Evolutionary conservation across 768 basidiomycete species (phyloP), one percentile per base, ranked within the genome.

Genomic region (Ramaria sp.): DNA sequence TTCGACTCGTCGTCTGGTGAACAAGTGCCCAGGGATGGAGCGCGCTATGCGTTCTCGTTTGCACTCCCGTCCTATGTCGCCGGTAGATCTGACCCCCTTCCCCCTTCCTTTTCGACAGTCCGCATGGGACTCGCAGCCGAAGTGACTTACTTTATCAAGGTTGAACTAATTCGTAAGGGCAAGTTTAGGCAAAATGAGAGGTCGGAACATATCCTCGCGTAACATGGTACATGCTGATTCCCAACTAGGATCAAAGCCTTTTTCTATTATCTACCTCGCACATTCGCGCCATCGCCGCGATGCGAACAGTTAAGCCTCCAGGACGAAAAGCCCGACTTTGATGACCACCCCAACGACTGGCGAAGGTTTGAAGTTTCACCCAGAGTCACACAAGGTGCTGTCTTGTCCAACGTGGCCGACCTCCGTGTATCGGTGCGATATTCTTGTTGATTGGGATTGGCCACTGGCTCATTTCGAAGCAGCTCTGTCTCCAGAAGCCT

Each of bases 91-190:
- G 63, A 63, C 19, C 61, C 62, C 17, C 68, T 74, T 6, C 76
- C 76, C 2, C 75, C 76, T 10, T 73, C 75, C 2, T 72, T 59
- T 60, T 67, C 63, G 56, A 66, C 58, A 30, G 69, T 62, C 54
- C 70, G 63, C 41, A 66, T 61, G 45, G 69, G 65, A 49, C 63
- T 65, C 7, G 61, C 62, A 27, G 59, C 58, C 17, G 64, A 75
- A 49, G 66, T 76, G 20, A 60, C 63, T 17, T 78, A 77, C 60
- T 57, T 58, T 31, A 33, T 76, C 41, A 71, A 67, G 60, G 66
- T 77, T 33, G 67, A 73, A 38, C 65, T 77, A 61, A 63, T 64
- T 43, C 68, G 75, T 38, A 74, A 71, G 59, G 72, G 71, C 19
- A 48, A 22, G 17, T n/a, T 57, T 30, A 31, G 47, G 20, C 46